Evolutionary conservation across 768 basidiomycete genomes (phyloP), one percentile per base, ranked within the genome.

Genomic region (Termitomyces sp.): DNA sequence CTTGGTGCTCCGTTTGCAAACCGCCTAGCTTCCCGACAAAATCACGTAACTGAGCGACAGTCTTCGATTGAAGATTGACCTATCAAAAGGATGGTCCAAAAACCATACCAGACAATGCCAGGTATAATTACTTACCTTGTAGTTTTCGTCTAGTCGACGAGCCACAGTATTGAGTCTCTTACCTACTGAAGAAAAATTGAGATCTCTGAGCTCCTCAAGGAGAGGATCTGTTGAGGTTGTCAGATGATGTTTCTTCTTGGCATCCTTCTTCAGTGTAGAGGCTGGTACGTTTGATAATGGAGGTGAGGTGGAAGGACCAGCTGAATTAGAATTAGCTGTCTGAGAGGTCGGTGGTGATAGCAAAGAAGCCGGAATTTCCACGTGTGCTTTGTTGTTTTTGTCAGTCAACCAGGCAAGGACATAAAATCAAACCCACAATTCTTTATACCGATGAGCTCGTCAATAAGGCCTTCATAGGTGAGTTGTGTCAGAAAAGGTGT

Each of bases 11-110:
- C 18, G 83, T 84, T 73, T 98, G 93, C 61, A 98, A 74, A 2
- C 94, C 93, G 22, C 94, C 92, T 2, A 99, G 78, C 68, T 92
- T 94, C 13, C 95, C 94, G 20, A 99, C 97, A 72, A 99, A 98
- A 67, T 94, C 92, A 57, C 88, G 83, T 65, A 99, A 76, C 71
- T 99, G 92, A 12, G 89, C 84, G 18, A 95, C 89, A 13, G 93
- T 95, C 72, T 94, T 92, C 18, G 94, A 85, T 72, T 94, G 86
- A 55, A 92, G 83, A 57, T 90, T 84, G 47, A 88, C 86, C 90
- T 92, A 66, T 13, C n/a, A 55, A 54, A 22, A 18, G 20, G 12
- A 42, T 34, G 24, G 58, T 47, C 37, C 6, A 33, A 33, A 31
- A 55, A 29, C 41, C 26, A 51, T 45, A 59, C 48, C 29, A 16